phyloP scores from a whole-genome alignment of 768 basidiomycete genomes.

The Plicaturopsis crispa region DNA sequence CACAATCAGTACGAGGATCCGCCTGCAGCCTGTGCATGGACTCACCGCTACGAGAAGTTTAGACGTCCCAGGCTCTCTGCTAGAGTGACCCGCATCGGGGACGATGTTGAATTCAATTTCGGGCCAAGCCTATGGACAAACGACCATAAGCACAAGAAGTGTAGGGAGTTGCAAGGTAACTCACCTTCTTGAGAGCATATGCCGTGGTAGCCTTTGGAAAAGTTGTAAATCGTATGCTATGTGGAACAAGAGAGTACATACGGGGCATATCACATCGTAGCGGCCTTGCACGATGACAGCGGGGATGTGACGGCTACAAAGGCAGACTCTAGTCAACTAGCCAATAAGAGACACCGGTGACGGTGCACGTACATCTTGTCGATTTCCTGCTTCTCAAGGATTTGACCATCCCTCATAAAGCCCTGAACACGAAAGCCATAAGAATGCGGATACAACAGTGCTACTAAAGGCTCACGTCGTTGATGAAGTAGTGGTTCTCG shows the following conservation, averaged over 20 bases:
- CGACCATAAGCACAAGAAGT: background rate
- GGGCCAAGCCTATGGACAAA: slow-evolving; percentile 50
- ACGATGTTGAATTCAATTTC: slow-evolving; percentile 71
- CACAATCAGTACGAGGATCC: no score
- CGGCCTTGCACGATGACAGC: slow-evolving; percentile 77
- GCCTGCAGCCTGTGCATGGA: no score
- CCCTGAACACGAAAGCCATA: slow-evolving; percentile 35
- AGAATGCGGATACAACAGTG: background rate
- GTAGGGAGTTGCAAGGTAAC: background rate
- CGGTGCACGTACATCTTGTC: slow-evolving; percentile 67
- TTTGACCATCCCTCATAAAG: slow-evolving; percentile 84
- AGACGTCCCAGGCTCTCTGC: slow-evolving; percentile 64
- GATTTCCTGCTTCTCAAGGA: slow-evolving; percentile 76
- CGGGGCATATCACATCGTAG: slow-evolving; percentile 87
- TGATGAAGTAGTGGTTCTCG: slow-evolving; percentile 89
- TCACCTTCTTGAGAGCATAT: slow-evolving; percentile 65
- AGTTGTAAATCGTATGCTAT: background rate
- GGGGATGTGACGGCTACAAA: slow-evolving; percentile 76
- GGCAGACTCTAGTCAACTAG: slow-evolving; percentile 5
- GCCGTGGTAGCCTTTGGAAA: slow-evolving; percentile 63
- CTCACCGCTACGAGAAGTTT: slow-evolving; percentile 66
- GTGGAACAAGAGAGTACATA: slow-evolving; percentile 24
- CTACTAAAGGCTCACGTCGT: slow-evolving; percentile 40
- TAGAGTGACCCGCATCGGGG: slow-evolving; percentile 83
- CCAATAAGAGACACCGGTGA: background rate